phyloP scores from a whole-genome alignment of 2,329 filamentous ascomycete genomes.

The Fusarium tanahbumbuense region DNA sequence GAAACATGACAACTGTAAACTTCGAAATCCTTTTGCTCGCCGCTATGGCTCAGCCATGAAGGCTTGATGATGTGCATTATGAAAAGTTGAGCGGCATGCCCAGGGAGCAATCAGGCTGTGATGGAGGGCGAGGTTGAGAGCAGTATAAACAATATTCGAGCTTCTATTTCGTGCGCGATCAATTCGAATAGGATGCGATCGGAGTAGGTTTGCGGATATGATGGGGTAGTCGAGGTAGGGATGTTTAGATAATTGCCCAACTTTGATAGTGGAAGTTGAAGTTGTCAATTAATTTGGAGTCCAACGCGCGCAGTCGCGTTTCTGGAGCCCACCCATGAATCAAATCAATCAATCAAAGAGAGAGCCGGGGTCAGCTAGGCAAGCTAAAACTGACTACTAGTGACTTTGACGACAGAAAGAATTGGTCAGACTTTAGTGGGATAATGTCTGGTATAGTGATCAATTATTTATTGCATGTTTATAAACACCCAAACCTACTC shows the following conservation, averaged over 20 bases:
- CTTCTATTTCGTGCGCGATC: neutral
- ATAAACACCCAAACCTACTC: neutral
- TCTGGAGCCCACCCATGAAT: slow-evolving; percentile 23
- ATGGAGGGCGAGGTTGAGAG: slow-evolving; percentile 4
- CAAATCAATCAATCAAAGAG: slow-evolving; percentile 11
- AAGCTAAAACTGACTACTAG: neutral
- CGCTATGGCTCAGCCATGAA: slow-evolving; percentile 94
- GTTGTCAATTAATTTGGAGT: slow-evolving; percentile 29
- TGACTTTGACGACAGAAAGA: neutral
- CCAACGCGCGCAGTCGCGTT: slow-evolving; percentile 42
- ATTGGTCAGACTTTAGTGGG: neutral
- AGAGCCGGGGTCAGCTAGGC: slow-evolving; percentile 29
- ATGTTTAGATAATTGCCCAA: slow-evolving; percentile 13
- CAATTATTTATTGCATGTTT: neutral
- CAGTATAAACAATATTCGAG: neutral
- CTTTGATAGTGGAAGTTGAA: slow-evolving; percentile 19
- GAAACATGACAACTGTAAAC: slow-evolving; percentile 99
- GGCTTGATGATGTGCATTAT: slow-evolving; percentile 91
- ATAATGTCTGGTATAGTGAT: neutral
- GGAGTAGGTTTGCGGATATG: neutral
- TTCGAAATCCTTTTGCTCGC: slow-evolving; percentile 98
- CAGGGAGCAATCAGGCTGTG: slow-evolving; percentile 20
- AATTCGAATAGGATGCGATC: slow-evolving; percentile 14
- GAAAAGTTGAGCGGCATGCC: slow-evolving; percentile 42
- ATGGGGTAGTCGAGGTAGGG: neutral